Evolutionary conservation across 352 stramenopile genomes (phyloP).

Genomic region (Globisporangium yorkense): DNA sequence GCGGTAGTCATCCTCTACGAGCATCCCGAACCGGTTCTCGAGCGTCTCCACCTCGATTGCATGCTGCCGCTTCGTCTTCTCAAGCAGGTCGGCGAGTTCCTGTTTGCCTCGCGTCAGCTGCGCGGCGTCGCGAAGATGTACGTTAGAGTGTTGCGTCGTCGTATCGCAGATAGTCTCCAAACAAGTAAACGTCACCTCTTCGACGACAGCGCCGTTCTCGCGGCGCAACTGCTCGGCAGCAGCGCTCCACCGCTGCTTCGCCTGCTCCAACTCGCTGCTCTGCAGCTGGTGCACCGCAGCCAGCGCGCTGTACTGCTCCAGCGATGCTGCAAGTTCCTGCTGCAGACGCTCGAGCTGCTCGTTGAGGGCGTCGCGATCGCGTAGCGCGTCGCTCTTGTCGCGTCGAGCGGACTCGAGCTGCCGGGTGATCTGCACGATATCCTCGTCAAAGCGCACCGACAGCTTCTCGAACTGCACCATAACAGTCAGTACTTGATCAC

Average conservation of each 20-base stretch:
- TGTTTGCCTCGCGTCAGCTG: slow-evolving; percentile 9
- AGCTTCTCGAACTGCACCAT: slow-evolving; percentile 8
- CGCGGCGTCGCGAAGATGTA: not conserved
- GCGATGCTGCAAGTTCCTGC: not conserved
- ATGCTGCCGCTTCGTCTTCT: not conserved
- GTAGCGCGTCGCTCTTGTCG: slow-evolving; percentile 3
- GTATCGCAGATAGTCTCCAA: too few species aligned
- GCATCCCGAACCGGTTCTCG: slow-evolving; percentile 8
- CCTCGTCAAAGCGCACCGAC: slow-evolving; percentile 12
- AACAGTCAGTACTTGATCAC: not conserved
- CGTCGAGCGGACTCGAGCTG: slow-evolving; percentile 8
- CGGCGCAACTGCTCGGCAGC: slow-evolving; percentile 1
- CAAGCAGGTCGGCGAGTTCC: not conserved
- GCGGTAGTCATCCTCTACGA: slow-evolving; percentile 9
- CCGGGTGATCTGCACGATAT: slow-evolving; percentile 11
- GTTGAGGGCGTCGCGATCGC: not conserved
- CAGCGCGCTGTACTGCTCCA: not conserved
- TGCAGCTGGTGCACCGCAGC: not conserved
- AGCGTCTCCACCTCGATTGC: slow-evolving; percentile 3
- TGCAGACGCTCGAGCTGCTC: not conserved
- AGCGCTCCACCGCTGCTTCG: slow-evolving; percentile 14
- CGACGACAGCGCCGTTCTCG: not conserved
- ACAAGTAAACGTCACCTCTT: slow-evolving; percentile 3
- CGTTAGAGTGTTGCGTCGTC: too few species aligned
- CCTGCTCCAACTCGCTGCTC: slow-evolving; percentile 9